Percentiles rank a stretch among this genome's conserved stretches.
Conservation (phyloP, 2,329 filamentous ascomycete species). For the Monosporascus sp. region DNA sequence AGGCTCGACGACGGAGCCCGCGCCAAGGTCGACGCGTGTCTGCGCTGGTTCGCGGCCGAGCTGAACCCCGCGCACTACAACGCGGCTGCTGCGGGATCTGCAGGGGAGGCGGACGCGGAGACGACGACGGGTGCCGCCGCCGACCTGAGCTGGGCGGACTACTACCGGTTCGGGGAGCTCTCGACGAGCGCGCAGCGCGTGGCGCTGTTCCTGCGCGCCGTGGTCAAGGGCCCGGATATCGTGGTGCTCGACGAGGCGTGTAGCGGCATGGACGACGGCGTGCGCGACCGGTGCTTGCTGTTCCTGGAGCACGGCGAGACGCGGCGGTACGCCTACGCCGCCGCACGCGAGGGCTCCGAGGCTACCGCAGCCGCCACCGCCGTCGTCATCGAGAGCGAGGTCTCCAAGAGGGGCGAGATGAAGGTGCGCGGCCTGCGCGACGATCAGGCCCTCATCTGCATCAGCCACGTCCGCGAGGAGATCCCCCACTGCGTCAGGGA, state of each 20-base stretch:
- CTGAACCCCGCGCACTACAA: slow-evolving; percentile 49
- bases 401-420: slow-evolving; percentile 38
- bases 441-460: slow-evolving; percentile 80
- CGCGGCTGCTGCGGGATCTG: slow-evolving; percentile 22
- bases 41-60: slow-evolving; percentile 75
- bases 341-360: slow-evolving; percentile 4
- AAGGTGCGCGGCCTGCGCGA: slow-evolving; percentile 58
- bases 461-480: slow-evolving; percentile 87
- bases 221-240: slow-evolving; percentile 76
- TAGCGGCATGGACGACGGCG: slow-evolving; percentile 73
- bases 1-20: slow-evolving; percentile 53
- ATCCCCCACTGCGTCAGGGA: slow-evolving; percentile 78
- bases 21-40: slow-evolving; percentile 59
- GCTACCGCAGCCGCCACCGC: slow-evolving; percentile 16
- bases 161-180: slow-evolving; percentile 64
- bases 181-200: slow-evolving; percentile 81
- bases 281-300: slow-evolving; percentile 80
- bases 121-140: too few species aligned
- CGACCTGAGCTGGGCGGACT: slow-evolving; percentile 58
- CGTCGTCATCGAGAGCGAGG: slow-evolving; percentile 41
- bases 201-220: slow-evolving; percentile 74
- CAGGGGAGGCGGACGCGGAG: slow-evolving; percentile 6
- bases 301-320: slow-evolving; percentile 67
- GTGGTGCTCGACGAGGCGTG: slow-evolving; percentile 86
- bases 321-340: slow-evolving; percentile 34